phyloP scores from a whole-genome alignment of 2,329 filamentous ascomycete species.

The Pseudogymnoascus sp. region DNA sequence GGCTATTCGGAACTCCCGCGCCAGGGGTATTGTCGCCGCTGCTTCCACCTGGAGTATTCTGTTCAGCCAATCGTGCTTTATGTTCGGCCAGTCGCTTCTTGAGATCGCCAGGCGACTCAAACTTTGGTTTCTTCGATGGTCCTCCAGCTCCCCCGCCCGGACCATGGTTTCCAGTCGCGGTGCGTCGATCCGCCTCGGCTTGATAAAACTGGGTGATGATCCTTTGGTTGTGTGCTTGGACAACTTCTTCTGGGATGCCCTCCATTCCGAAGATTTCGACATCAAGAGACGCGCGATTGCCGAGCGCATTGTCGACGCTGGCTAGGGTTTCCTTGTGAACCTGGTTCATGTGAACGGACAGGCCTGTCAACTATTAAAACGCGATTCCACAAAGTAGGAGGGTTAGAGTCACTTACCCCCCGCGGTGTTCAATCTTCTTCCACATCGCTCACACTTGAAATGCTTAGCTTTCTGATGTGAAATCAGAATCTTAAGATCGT shows the following conservation, averaged over 20 bases:
- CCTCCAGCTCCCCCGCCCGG: constrained; percentile 51
- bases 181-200: constrained; percentile 73
- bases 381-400: not conserved
- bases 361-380: constrained; percentile 41
- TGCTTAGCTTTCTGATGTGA: constrained; percentile 99
- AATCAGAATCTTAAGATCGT: constrained; percentile 92
- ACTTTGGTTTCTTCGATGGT: constrained; percentile 62
- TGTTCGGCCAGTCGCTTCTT: constrained; percentile 75
- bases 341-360: constrained; percentile 95
- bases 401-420: constrained; percentile 58
- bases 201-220: constrained; percentile 82
- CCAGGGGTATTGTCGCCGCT: constrained; percentile 51
- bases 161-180: constrained; percentile 75
- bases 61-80: constrained; percentile 59
- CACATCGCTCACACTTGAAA: constrained; percentile 93
- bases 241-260: constrained; percentile 80
- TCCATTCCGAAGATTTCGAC: constrained; percentile 99
- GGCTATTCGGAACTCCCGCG: constrained; percentile 29
- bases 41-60: constrained; percentile 46
- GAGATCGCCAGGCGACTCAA: constrained; percentile 69
- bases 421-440: constrained; percentile 81
- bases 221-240: constrained; percentile 76
- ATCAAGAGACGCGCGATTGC: constrained; percentile 76
- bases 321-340: constrained; percentile 91
- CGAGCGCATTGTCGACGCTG: constrained; percentile 84